These are phyloP conservation scores for Selenicereus undatus DNA, from an alignment of 148 eudicot genomes.

Conservation along the genomic window DNA sequence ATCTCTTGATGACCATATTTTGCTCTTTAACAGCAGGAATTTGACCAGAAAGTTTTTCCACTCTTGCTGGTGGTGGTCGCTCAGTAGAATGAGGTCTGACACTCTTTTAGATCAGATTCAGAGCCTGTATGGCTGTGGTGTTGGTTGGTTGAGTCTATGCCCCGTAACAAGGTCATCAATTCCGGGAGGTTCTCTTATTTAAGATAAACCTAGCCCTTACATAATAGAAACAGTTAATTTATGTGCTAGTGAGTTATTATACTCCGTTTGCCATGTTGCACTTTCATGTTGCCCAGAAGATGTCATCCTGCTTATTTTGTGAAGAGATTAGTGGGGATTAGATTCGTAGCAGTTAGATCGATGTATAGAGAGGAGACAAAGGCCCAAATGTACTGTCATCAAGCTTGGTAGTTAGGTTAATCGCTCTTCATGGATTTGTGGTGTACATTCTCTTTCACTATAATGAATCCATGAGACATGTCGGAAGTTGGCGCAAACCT, in stretches of 20 bases:
- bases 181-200: background rate
- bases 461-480: conserved; percentile 23
- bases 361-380: background rate
- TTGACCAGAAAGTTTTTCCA: background rate
- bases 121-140: background rate
- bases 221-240: background rate
- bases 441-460: conserved; percentile 16
- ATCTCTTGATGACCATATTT: background rate
- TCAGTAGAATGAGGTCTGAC: background rate
- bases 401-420: background rate
- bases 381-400: conserved; percentile 9
- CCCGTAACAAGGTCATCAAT: background rate
- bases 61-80: background rate
- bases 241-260: background rate
- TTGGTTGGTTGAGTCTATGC: background rate
- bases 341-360: background rate
- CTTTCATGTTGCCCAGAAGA: background rate
- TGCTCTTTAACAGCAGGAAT: background rate
- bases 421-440: conserved; percentile 18
- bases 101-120: background rate
- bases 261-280: background rate
- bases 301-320: background rate
- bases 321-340: conserved; percentile 17
- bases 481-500: background rate
- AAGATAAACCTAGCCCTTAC: background rate